A percentile compares a stretch with the other conserved stretches of the same genome.
phyloP scores from a whole-genome alignment of 139 green algal genomes.

The Deuterostichococcus epilithicus region DNA sequence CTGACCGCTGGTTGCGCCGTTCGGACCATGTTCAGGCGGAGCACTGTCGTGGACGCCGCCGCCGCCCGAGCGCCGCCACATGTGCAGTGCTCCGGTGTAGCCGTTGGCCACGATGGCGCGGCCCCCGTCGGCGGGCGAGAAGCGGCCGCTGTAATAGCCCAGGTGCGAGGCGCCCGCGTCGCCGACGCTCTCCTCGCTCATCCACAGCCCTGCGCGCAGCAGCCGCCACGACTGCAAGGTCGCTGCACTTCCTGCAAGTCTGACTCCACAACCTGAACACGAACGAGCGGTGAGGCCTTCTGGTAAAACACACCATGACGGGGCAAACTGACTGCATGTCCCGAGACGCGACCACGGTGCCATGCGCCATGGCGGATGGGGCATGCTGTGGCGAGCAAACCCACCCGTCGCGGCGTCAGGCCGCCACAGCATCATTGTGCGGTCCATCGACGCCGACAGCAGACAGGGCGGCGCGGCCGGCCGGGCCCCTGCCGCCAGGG shows the following conservation, averaged over 20 bases:
- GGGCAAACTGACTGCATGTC: too few relatives aligned
- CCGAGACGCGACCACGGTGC: too few relatives aligned
- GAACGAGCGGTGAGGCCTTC: too few relatives aligned
- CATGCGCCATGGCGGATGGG: too few relatives aligned
- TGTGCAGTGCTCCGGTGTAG: conserved; percentile 88
- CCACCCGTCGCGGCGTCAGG: conserved; percentile 49
- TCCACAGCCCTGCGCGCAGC: conserved; percentile 69
- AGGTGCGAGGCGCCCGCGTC: conserved; percentile 73
- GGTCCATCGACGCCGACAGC: conserved; percentile 91
- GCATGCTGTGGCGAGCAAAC: background rate
- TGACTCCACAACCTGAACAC: too few relatives aligned
- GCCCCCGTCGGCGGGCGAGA: conserved; percentile 37
- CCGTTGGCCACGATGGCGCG: conserved; percentile 77
- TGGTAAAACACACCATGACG: too few relatives aligned
- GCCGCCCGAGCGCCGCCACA: conserved; percentile 59
- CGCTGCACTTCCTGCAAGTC: background rate
- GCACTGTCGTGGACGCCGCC: too few relatives aligned
- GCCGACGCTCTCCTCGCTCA: conserved; percentile 76
- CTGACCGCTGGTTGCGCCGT: background rate
- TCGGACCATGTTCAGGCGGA: background rate
- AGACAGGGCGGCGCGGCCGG: conserved; percentile 39
- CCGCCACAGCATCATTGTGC: conserved; percentile 92
- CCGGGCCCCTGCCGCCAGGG: too few relatives aligned
- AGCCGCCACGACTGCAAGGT: too few relatives aligned
- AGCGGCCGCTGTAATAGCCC: conserved; percentile 71